These are phyloP conservation scores for Suillus decipiens DNA, from an alignment of 768 basidiomycete genomes.

Conservation along the genomic window DNA sequence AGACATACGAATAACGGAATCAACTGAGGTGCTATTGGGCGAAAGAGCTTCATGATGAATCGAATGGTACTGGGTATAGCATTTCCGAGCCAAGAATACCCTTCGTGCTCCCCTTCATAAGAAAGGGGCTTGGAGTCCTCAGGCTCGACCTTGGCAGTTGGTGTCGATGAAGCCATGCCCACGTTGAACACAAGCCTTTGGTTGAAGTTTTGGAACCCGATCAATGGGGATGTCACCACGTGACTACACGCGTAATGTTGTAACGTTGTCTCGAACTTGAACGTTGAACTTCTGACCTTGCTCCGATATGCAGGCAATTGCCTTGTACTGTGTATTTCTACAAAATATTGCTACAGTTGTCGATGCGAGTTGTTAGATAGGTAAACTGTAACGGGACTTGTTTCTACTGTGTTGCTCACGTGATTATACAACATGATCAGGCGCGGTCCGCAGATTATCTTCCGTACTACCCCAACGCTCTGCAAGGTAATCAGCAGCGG, in stretches of 20 bases:
- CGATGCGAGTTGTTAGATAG: no score
- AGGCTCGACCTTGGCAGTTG: constrained; percentile 9
- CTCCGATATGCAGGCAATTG: no score
- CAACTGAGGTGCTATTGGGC: constrained; percentile 59
- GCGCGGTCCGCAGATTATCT: no score
- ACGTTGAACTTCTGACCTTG: no score
- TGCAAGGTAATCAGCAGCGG: background rate
- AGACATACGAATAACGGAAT: constrained; percentile 66
- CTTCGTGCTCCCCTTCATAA: background rate
- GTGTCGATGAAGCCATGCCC: constrained; percentile 8
- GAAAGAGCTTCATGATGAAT: constrained; percentile 37
- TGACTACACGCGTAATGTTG: background rate
- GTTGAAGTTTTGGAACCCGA: background rate
- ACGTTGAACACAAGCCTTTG: background rate
- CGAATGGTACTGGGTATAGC: constrained; percentile 21
- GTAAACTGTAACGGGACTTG: no score
- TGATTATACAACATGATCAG: no score
- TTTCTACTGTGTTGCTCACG: no score
- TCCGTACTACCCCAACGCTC: no score
- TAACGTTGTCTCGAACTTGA: no score
- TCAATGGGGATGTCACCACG: background rate
- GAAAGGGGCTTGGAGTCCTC: constrained; percentile 6
- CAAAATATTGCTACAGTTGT: no score
- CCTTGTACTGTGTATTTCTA: no score
- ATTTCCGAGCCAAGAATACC: background rate